Evolutionary conservation across 169 alveolate species (phyloP), one percentile per base, ranked within the genome.

Genomic region (Toxoplasma gondii): DNA sequence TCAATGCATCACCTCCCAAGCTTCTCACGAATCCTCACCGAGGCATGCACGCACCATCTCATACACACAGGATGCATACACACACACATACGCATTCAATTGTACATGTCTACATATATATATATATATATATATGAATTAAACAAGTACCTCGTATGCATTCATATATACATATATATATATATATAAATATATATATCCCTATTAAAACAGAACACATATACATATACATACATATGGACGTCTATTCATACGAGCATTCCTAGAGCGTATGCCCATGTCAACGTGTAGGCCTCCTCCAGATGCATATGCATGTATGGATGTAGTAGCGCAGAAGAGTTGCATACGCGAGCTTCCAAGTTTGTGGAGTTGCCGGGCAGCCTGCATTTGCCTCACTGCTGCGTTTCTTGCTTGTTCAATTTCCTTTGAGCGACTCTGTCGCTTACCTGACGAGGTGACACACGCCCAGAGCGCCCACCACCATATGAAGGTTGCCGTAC

Each of bases 381-480:
- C n/a, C n/a, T 49, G 58, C 58, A 7, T 49, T 49, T 49, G 58
- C 58, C 58, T 49, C 4, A 4, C 58, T 12, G 4, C 58, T 49
- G 4, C 22, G 58, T 49, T 49, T 49, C 58, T 7, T 12, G 4
- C 12, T 4, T 49, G 58, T 49, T 49, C 12, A 49, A 12, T 12
- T 49, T 49, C 12, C 12, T 12, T 12, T 12, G 4, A 49, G 4
- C 58, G 12, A 49, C 58, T 4, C 22, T 7, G 58, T 49, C 12
- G 58, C 58, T 82, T 82, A 82, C 90, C 90, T 43, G 16, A 82
- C 38, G 1, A 82, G 67, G 64, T 82, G 90, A 49, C 90, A 82
- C 19, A 44, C 41, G 69, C 67, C 90, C 36, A 82, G 90, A 36
- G 41, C 34, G 36, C 19, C 53, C 69, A 22, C n/a, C 5, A 82